A percentile compares a stretch with the other conserved stretches of the same genome.
Conservation (phyloP, 352 stramenopile genomes). For the Phytophthora parvispora region DNA sequence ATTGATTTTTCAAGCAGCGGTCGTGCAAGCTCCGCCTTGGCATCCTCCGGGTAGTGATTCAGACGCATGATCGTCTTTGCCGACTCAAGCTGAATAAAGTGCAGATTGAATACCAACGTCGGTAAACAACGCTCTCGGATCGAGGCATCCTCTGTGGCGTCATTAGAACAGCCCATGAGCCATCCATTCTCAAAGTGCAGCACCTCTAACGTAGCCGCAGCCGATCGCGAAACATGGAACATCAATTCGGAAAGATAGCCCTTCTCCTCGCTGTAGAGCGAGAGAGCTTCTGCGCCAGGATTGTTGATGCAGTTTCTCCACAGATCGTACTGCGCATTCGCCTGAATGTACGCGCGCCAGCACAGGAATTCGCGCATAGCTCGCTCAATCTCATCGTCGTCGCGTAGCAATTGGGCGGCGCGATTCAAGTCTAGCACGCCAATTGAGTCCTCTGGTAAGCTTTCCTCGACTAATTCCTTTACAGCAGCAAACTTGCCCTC, state of each 20-base stretch:
- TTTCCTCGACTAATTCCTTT: conserved; percentile 65
- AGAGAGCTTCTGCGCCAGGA: conserved; percentile 25
- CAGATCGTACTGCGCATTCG: conserved; percentile 70
- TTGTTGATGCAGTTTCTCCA: conserved; percentile 74
- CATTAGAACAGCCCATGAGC: conserved; percentile 62
- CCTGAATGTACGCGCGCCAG: conserved; percentile 80
- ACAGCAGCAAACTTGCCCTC: conserved; percentile 78
- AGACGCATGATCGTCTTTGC: conserved; percentile 78
- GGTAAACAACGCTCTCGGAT: conserved; percentile 74
- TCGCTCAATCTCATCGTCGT: conserved; percentile 61
- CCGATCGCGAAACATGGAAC: conserved; percentile 73
- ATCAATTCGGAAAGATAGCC: conserved; percentile 79
- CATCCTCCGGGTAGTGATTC: conserved; percentile 65
- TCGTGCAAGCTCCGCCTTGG: conserved; percentile 65
- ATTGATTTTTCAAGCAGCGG: conserved; percentile 81
- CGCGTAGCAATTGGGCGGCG: conserved; percentile 43
- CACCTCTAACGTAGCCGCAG: conserved; percentile 63
- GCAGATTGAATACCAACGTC: conserved; percentile 74
- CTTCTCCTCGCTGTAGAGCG: conserved; percentile 84
- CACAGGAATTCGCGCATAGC: conserved; percentile 71
- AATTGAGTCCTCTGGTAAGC: conserved; percentile 78
- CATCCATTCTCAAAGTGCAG: conserved; percentile 88
- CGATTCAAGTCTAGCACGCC: conserved; percentile 71
- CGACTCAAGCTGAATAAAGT: conserved; percentile 85
- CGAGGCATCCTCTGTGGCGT: conserved; percentile 49